phyloP scores from a whole-genome alignment of 768 basidiomycete genomes.

The Lactarius indigo region DNA sequence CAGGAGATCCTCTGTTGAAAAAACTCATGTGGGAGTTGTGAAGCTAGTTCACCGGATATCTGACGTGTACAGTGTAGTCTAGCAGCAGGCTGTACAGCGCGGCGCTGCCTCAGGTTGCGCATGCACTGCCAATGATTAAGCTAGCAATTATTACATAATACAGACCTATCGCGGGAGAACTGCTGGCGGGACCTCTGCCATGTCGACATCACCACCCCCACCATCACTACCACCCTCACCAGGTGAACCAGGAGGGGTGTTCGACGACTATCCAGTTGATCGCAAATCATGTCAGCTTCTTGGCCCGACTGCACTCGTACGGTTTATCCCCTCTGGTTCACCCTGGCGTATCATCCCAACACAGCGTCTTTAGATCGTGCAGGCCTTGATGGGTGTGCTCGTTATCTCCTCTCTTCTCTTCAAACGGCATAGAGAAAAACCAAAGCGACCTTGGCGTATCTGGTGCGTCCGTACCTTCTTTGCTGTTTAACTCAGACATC shows the following conservation, averaged over 20 bases:
- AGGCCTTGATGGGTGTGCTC: slow-evolving; percentile 84
- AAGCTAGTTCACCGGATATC: background rate
- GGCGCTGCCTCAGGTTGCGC: background rate
- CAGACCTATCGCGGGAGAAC: background rate
- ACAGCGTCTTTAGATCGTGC: slow-evolving; percentile 55
- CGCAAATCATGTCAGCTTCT: slow-evolving; percentile 42
- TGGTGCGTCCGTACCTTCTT: slow-evolving; percentile 50
- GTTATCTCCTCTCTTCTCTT: slow-evolving; percentile 84
- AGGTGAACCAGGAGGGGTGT: slow-evolving; percentile 18
- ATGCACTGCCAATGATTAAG: background rate
- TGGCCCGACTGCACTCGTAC: slow-evolving; percentile 46
- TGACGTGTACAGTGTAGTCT: background rate
- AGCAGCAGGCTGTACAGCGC: background rate
- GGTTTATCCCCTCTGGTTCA: slow-evolving; percentile 20
- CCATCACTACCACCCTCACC: background rate
- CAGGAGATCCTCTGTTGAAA: slow-evolving; percentile 17
- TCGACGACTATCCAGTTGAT: slow-evolving; percentile 41
- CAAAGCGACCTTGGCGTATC: slow-evolving; percentile 87
- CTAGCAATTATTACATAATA: background rate
- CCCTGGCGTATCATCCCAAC: slow-evolving; percentile 10
- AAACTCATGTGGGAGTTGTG: slow-evolving; percentile 17
- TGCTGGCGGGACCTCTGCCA: background rate
- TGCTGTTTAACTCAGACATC: background rate
- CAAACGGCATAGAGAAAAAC: slow-evolving; percentile 83
- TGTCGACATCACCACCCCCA: slow-evolving; percentile 5